Evolutionary conservation across 805 yeast species (phyloP).

Genomic region (Maudiozyma barnettii): DNA sequence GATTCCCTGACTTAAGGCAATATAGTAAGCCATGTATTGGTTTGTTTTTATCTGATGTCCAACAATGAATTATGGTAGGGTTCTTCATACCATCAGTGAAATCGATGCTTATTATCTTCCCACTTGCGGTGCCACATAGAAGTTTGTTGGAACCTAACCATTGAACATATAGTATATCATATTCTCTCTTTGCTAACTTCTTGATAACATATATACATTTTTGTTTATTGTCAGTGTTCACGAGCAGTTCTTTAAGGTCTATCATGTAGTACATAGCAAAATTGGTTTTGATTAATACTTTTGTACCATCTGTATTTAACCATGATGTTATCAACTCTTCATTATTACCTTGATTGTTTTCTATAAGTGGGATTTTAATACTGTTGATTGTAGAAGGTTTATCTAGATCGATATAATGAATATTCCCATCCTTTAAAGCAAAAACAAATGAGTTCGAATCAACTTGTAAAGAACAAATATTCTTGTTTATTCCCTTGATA

Average conservation of each 20-base stretch:
- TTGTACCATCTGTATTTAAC: conserved; percentile 17
- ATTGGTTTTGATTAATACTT: conserved; percentile 23
- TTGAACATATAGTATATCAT: conserved; percentile 15
- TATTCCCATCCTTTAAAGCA: conserved; percentile 40
- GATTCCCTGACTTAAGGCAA: conserved; percentile 2
- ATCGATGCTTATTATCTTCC: conserved; percentile 14
- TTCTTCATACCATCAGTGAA: conserved; percentile 2
- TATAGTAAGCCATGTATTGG: conserved; percentile 23
- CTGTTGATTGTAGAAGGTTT: conserved; percentile 50
- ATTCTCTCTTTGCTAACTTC: conserved; percentile 17
- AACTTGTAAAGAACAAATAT: conserved; percentile 44
- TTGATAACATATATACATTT: conserved; percentile 5
- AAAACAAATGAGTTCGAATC: conserved; percentile 46
- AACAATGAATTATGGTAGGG: not conserved
- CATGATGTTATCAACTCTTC: conserved; percentile 20
- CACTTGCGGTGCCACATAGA: conserved; percentile 19
- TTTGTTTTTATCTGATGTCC: conserved; percentile 1
- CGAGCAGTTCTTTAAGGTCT: conserved; percentile 4
- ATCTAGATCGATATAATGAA: conserved; percentile 59
- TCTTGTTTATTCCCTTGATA: conserved; percentile 35
- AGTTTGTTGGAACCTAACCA: conserved; percentile 15
- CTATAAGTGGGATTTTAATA: conserved; percentile 27
- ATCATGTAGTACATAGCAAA: conserved; percentile 23
- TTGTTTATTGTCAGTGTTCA: not conserved
- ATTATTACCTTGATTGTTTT: conserved; percentile 6